A percentile compares a stretch with the other conserved stretches of the same genome.
phyloP scores from a whole-genome alignment of 2,329 filamentous ascomycete species.

The Botryotinia calthae region DNA sequence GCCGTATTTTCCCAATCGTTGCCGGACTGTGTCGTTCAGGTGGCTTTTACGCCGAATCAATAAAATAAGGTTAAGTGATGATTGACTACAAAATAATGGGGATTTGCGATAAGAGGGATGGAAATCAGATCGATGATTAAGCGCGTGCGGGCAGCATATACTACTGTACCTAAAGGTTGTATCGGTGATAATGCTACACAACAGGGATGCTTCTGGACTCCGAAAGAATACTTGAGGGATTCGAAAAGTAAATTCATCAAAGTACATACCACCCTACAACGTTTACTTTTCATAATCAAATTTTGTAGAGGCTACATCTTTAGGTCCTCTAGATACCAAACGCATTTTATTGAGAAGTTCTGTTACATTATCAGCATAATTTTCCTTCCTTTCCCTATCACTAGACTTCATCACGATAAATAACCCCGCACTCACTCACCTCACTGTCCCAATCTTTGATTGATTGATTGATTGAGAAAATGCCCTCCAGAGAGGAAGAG shows the following conservation, averaged over 20 bases:
- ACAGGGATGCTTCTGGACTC: constrained; percentile 1
- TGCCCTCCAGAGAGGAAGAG: constrained; percentile 51
- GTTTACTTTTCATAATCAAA: background rate
- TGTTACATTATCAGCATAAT: background rate
- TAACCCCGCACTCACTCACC: constrained; percentile 7
- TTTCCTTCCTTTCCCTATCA: background rate
- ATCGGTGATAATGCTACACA: constrained; percentile 7
- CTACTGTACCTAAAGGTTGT: background rate
- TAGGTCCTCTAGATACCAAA: background rate
- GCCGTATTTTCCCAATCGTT: background rate
- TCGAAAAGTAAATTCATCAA: background rate
- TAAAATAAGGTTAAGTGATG: background rate
- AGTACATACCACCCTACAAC: background rate
- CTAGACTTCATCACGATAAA: background rate
- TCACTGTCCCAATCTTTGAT: constrained; percentile 4
- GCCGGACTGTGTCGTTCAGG: background rate
- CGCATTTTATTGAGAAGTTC: background rate
- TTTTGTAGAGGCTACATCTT: background rate
- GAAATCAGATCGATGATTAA: background rate
- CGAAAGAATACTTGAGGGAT: background rate
- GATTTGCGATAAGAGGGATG: background rate
- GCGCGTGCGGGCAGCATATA: background rate
- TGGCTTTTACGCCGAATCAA: background rate
- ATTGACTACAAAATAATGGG: background rate
- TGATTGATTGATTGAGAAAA: constrained; percentile 21